Evolutionary conservation across 257 asterid species (phyloP), one percentile per base, ranked within the genome.

Genomic region (Przewalskia tangutica): DNA sequence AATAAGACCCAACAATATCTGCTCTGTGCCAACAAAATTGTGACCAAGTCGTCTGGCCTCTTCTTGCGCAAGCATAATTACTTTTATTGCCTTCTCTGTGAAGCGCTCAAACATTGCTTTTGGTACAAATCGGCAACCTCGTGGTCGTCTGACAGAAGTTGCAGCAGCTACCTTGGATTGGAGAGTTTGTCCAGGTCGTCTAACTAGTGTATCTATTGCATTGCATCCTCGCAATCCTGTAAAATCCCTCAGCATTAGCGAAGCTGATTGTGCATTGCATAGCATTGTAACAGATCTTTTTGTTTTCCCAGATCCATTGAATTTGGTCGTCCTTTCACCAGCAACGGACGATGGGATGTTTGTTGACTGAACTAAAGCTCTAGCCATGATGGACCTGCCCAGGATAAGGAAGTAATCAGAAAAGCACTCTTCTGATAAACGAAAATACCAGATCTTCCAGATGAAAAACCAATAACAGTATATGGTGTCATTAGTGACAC

Each of bases 21-120:
- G 99, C 88, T 95, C 99, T 1, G 99, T 95, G 64, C 99, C 99
- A 32, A 95, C 99, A 77, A 92, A 92, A 85, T 95, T 95, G 83
- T 94, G 99, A 80, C 99, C 99, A 81, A 95, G 97, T 58, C 99
- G 84, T 76, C 99, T 92, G 34, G 99, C 97, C 91, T 95, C 99
- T 90, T 95, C 99, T 83, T 95, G 99, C 7, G 99, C 97, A 85
- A 95, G 99, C 98, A 95, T 95, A 77, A 95, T 92, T 40, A 95
- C 99, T 83, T 95, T 95, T 38, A 95, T 95, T 42, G 99, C 98
- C 82, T 95, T 95, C 84, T 95, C 99, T 0, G 99, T 95, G 86
- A 95, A 95, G 68, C 99, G 97, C 89, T 95, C 99, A 85, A 95
- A 95, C 99, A 95, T 95, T 80, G 98, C 98, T 60, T 90, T 89